Base-by-base conservation (phyloP, 2,329 filamentous ascomycete genomes). In the Sporothrix curviconia region DNA sequence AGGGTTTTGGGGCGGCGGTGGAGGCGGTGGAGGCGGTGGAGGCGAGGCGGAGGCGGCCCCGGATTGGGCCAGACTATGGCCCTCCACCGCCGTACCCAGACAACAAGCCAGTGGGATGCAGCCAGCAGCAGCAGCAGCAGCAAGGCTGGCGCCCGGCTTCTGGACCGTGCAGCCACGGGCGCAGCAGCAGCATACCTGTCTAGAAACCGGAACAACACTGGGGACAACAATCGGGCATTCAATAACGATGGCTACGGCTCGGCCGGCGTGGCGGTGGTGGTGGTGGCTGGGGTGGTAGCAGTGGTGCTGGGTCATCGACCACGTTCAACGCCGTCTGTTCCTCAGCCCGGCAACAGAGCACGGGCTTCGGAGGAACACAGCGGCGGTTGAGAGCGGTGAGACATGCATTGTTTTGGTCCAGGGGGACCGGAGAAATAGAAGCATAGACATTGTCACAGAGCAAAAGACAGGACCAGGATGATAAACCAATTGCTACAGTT, bases 331-430 rank as follows among this genome's bases (percentile, higher is more conserved):
- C 65, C 69, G n/a, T 74, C 74, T 0, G 67, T n/a, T n/a, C n/a
- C n/a, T n/a, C 69, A 7, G 74, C 77, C 14, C 78, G 81, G 55
- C 78, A 86, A 64, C 80, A 86, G 64, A 88, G 84, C 64, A 90
- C 86, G 0, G 87, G 87, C 0, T 90, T 89, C 66, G 87, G 87
- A 8, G 86, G 83, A 8, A 90, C 87, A 0, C 81, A 75, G 58
- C 76, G 84, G 58, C 76, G 83, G 6, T 64, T 85, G 56, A 66
- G 65, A 30, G n/a, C n/a, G n/a, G n/a, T n/a, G n/a, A n/a, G n/a
- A n/a, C n/a, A n/a, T n/a, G n/a, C n/a, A n/a, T n/a, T n/a, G n/a
- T n/a, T n/a, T n/a, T 36, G 14, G 15, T 39, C 17, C 15, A 30
- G 15, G 11, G 19, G 9, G n/a, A 12, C n/a, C n/a, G n/a, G n/a